Percentiles rank a stretch among this genome's conserved stretches.
These are phyloP conservation scores for Ammopiptanthus mongolicus DNA, from an alignment of 306 rosid species.

Conservation along the genomic window DNA sequence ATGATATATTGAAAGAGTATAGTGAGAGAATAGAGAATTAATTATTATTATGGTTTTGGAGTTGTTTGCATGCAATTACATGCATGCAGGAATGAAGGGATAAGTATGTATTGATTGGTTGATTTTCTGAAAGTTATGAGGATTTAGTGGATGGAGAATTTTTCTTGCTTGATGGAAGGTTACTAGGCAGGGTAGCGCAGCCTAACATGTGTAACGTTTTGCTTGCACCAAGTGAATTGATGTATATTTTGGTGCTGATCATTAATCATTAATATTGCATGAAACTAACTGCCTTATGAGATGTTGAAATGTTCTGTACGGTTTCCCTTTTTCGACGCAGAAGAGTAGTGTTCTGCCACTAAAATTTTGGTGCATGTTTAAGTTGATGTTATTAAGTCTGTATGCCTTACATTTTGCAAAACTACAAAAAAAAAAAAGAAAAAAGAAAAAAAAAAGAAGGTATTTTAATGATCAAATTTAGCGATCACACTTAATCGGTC, in stretches of 20 bases:
- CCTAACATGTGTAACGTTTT: constrained; percentile 29
- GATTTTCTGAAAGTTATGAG: constrained; percentile 6
- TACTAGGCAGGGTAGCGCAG: not conserved
- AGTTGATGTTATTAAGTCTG: too few species aligned
- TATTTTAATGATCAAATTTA: too few species aligned
- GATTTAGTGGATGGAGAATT: not conserved
- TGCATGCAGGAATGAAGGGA: not conserved
- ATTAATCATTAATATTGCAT: too few species aligned
- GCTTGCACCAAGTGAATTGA: constrained; percentile 6
- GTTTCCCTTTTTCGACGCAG: not conserved
- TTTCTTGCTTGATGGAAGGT: constrained; percentile 3
- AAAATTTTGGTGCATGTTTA: not conserved
- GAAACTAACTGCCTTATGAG: not conserved
- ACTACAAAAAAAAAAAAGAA: too few species aligned
- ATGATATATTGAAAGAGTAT: not conserved
- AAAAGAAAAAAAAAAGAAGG: too few species aligned
- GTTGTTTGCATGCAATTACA: not conserved
- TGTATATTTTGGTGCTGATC: not conserved
- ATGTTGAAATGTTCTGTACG: not conserved
- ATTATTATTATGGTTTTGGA: not conserved
- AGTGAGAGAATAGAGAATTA: not conserved
- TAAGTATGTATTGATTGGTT: not conserved
- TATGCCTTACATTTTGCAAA: too few species aligned
- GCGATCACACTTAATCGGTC: too few species aligned
- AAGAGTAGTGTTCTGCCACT: not conserved